Evolutionary conservation across 768 basidiomycete species (phyloP).

Genomic region (Pleurotus sapidus): DNA sequence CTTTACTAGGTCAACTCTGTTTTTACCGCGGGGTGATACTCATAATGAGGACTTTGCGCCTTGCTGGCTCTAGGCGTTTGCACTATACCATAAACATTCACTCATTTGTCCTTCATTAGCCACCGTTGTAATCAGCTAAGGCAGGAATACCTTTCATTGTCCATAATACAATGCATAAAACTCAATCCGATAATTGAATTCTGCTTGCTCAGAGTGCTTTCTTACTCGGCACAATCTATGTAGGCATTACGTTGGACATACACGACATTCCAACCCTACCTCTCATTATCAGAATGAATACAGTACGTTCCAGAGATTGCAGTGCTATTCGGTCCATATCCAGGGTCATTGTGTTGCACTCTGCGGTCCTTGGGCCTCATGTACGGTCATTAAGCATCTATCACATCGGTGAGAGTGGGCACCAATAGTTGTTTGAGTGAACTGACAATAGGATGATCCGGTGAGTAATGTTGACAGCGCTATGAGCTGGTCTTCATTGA

Average conservation of each 20-base stretch:
- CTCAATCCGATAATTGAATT: no score
- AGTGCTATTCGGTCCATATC: no score
- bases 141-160: neutral
- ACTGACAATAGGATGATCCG: constrained; percentile 81
- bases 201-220: no score
- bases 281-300: no score
- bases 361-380: no score
- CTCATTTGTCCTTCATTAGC: neutral
- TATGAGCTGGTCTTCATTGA: constrained; percentile 80
- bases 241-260: no score
- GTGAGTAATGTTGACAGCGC: constrained; percentile 82
- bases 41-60: neutral
- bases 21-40: neutral
- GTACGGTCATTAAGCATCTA: constrained; percentile 9
- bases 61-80: neutral
- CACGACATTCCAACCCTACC: no score
- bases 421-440: neutral
- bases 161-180: no score
- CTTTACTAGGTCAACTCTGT: neutral
- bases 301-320: no score
- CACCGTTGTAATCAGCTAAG: neutral
- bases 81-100: neutral
- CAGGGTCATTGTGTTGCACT: no score
- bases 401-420: neutral
- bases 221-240: no score